A percentile compares a stretch with the other conserved stretches of the same genome.
These are phyloP conservation scores for Dendrobium catenatum DNA, from an alignment of 106 monocot genomes.

Conservation along the genomic window DNA sequence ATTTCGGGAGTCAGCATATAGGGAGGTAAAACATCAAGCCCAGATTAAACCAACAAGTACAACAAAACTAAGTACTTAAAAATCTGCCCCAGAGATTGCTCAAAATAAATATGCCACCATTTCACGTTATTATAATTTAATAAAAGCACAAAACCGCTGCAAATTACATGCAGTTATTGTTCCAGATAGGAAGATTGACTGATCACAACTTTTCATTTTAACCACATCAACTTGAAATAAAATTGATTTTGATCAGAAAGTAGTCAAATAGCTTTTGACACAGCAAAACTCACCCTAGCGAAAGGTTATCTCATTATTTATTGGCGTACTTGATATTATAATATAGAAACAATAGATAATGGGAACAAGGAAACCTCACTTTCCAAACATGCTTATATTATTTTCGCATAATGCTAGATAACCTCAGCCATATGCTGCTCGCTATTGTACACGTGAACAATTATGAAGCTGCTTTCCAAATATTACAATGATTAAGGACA, in stretches of 20 bases:
- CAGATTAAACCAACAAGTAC: background rate
- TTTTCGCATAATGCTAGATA: background rate
- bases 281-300: background rate
- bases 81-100: background rate
- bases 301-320: background rate
- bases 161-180: conserved; percentile 3
- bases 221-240: background rate
- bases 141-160: background rate
- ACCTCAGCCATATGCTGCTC: background rate
- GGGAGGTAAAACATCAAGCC: background rate
- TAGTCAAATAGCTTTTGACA: background rate
- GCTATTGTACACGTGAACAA: background rate
- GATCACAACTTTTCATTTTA: background rate
- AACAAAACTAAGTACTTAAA: background rate
- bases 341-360: background rate
- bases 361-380: background rate
- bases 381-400: background rate
- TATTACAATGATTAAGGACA: background rate
- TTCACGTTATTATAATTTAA: background rate
- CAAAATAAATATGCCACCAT: background rate
- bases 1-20: background rate
- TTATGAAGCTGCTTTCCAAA: background rate
- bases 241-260: background rate
- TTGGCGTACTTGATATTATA: background rate
- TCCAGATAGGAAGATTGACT: background rate